Evolutionary conservation across 768 basidiomycete genomes (phyloP), one percentile per base, ranked within the genome.

Genomic region (Mycena vitilis): DNA sequence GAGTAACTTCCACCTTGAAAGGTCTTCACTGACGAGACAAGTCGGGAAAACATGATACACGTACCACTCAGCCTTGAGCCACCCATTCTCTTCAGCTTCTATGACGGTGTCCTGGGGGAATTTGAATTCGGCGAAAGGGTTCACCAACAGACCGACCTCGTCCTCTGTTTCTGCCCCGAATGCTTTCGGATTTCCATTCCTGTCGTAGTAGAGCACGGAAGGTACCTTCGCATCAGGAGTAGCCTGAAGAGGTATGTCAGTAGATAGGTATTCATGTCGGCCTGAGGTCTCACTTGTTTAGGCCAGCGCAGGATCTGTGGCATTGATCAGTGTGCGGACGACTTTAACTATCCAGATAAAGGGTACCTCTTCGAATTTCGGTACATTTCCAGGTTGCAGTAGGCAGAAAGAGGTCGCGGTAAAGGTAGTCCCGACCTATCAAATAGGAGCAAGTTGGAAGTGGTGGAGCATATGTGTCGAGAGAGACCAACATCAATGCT

Each of bases 221-320:
- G 74, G 74, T 2, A 75, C 70, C 63, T 75, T 75, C 2, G 73
- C 72, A 44, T 74, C 73, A 6, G 73, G 63, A 23, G 71, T 72
- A 5, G 69, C 73, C 73, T 74, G 6, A 4, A 30, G 5, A 42
- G 15, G 2, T 3, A 25, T 16, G 23, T 15, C 40, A 9, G 13
- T 30, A 30, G 30, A 30, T 30, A 30, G 30, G 30, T 30, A 30
- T 30, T 30, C 30, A 51, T 10, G 13, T 40, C 40, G 11, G 40
- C 7, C 11, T 25, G 25, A 20, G 34, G 40, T 22, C 55, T 49
- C 30, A 60, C 73, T 54, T 74, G 71, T 45, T 70, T 73, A 15
- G 70, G 65, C 71, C 71, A 72, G 4, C 73, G 66, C 12, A 70
- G 62, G 37, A 73, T 68, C 71, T 70, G 30, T 9, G 3, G 20